These are phyloP conservation scores for Fusarium piperis DNA, from an alignment of 2,329 filamentous ascomycete genomes.

Conservation along the genomic window DNA sequence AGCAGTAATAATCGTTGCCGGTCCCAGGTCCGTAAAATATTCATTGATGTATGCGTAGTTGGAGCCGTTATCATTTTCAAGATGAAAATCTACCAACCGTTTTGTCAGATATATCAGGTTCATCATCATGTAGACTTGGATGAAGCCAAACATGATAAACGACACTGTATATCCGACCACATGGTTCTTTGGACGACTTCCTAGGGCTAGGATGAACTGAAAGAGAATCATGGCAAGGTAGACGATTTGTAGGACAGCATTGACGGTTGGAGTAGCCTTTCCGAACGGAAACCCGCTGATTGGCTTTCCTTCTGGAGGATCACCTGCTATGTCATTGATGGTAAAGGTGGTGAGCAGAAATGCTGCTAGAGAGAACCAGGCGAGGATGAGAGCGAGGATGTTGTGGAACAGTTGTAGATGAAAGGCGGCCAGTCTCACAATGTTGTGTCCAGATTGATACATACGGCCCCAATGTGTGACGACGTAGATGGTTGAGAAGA, in stretches of 20 bases:
- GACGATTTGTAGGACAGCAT: neutral
- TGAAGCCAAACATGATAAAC: slow-evolving; percentile 11
- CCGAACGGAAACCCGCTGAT: slow-evolving; percentile 15
- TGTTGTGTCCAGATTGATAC: neutral
- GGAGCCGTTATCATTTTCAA: neutral
- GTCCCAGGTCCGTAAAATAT: slow-evolving; percentile 4
- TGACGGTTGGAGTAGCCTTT: slow-evolving; percentile 6
- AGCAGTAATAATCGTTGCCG: neutral
- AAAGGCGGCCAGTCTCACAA: neutral
- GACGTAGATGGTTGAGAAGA: slow-evolving; percentile 4
- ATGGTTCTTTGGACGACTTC: slow-evolving; percentile 1
- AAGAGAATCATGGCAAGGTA: slow-evolving; percentile 4
- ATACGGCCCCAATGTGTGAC: neutral
- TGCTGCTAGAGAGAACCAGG: slow-evolving; percentile 13
- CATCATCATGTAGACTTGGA: slow-evolving; percentile 11
- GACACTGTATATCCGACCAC: slow-evolving; percentile 7
- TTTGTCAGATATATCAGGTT: neutral
- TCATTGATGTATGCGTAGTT: slow-evolving; percentile 5
- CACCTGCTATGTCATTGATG: slow-evolving; percentile 10
- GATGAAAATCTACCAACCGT: neutral
- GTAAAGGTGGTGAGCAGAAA: slow-evolving; percentile 15
- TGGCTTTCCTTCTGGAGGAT: neutral
- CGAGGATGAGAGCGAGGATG: neutral
- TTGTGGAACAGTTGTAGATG: slow-evolving; percentile 7
- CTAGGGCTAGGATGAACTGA: slow-evolving; percentile 19